Evolutionary conservation across 306 rosid species (phyloP).

Genomic region (Astragalus membranaceus): DNA sequence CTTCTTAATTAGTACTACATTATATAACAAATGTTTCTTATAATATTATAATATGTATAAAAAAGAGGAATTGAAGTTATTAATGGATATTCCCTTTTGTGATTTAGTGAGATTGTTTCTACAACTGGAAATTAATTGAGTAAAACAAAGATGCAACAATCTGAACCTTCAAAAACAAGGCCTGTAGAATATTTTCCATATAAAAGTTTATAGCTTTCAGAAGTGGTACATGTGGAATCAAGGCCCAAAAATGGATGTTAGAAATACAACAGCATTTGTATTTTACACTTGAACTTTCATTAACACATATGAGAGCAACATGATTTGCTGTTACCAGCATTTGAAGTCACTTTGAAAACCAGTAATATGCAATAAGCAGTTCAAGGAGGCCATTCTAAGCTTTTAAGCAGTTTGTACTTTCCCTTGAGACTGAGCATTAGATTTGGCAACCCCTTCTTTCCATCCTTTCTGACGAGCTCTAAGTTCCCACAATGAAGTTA

Average conservation of each 20-base stretch:
- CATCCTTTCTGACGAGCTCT: constrained; percentile 97
- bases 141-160: not conserved
- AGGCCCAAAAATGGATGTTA: constrained; percentile 23
- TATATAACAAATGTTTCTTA: too few species aligned
- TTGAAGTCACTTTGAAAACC: constrained; percentile 14
- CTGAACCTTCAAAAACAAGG: not conserved
- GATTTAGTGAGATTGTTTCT: too few species aligned
- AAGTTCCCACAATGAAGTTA: constrained; percentile 78
- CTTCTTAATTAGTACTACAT: too few species aligned
- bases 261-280: constrained; percentile 18
- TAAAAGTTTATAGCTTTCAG: constrained; percentile 11
- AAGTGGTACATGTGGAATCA: constrained; percentile 21
- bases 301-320: constrained; percentile 13
- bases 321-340: constrained; percentile 17
- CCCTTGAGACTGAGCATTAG: constrained; percentile 48
- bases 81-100: too few species aligned
- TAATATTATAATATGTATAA: too few species aligned
- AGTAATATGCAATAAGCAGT: constrained; percentile 24
- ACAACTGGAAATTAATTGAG: not conserved
- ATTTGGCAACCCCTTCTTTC: constrained; percentile 73
- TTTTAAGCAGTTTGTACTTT: constrained; percentile 56
- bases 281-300: constrained; percentile 35
- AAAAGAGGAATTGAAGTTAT: too few species aligned
- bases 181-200: not conserved
- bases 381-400: not conserved